These are phyloP conservation scores for Calonectria pseudoreteaudii DNA, from an alignment of 2,329 filamentous ascomycete genomes.

Conservation along the genomic window DNA sequence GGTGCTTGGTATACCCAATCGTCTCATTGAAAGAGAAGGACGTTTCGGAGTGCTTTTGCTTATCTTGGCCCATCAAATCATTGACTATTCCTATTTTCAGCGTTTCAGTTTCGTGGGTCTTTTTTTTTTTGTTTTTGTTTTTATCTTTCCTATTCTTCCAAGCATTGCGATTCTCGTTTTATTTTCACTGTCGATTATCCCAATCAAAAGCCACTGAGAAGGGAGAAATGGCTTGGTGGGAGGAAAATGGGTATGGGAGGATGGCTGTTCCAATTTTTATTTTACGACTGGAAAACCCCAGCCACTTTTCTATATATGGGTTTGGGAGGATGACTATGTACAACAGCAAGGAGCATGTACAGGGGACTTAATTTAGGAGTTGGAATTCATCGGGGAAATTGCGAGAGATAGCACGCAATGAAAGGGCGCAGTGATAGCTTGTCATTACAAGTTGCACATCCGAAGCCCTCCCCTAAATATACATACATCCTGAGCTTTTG, in stretches of 20 bases:
- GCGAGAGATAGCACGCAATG: slow-evolving; percentile 30
- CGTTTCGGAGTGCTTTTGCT: slow-evolving; percentile 19
- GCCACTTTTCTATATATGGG: slow-evolving; percentile 33
- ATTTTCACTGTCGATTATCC: neutral
- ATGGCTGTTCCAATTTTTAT: slow-evolving; percentile 11
- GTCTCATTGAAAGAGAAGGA: slow-evolving; percentile 35
- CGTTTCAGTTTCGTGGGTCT: slow-evolving; percentile 30
- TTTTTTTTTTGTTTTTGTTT: no score
- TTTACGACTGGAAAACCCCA: slow-evolving; percentile 42
- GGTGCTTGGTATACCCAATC: slow-evolving; percentile 41
- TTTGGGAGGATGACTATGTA: slow-evolving; percentile 32
- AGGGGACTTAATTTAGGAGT: slow-evolving; percentile 35
- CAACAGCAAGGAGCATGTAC: slow-evolving; percentile 34
- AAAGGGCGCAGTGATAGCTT: slow-evolving; percentile 34
- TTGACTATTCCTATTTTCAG: slow-evolving; percentile 23
- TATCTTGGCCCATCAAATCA: slow-evolving; percentile 14
- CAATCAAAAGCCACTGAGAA: neutral
- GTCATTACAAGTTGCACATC: slow-evolving; percentile 34
- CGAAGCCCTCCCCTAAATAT: slow-evolving; percentile 23
- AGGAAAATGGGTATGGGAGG: slow-evolving; percentile 15
- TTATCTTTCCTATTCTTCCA: neutral
- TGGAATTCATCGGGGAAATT: slow-evolving; percentile 31
- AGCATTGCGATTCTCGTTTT: slow-evolving; percentile 11
- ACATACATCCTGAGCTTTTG: slow-evolving; percentile 33
- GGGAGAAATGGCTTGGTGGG: neutral